Evolutionary conservation across 2,329 filamentous ascomycete species (phyloP).

Genomic region (Aspergillus costaricaensis): DNA sequence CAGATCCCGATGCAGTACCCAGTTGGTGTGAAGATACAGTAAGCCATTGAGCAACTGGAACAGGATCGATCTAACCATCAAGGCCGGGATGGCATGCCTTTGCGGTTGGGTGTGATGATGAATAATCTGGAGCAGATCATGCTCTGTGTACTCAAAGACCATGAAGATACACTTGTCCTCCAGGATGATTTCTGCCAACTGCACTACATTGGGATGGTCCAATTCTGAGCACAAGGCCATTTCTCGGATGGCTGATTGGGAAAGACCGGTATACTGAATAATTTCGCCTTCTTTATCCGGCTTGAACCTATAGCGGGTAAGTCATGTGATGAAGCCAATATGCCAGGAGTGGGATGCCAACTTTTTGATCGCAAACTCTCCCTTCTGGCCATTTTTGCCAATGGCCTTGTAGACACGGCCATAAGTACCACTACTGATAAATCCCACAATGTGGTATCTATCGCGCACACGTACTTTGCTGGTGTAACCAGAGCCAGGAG

Average conservation of each 20-base stretch:
- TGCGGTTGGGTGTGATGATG: constrained; percentile 93
- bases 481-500: constrained; percentile 55
- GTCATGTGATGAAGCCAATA: constrained; percentile 1
- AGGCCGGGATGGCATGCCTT: constrained; percentile 81
- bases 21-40: constrained; percentile 92
- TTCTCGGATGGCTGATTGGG: constrained; percentile 93
- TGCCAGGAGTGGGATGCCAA: constrained; percentile 43
- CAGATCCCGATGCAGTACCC: constrained; percentile 94
- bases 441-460: constrained; percentile 93
- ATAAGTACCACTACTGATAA: constrained; percentile 98
- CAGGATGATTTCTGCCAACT: constrained; percentile 89
- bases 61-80: constrained; percentile 89
- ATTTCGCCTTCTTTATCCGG: constrained; percentile 97
- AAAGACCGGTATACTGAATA: constrained; percentile 94
- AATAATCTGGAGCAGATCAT: constrained; percentile 95
- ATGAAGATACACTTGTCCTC: constrained; percentile 99
- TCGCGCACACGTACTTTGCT: constrained; percentile 86
- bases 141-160: constrained; percentile 98
- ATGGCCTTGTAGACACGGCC: constrained; percentile 96
- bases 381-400: constrained; percentile 69
- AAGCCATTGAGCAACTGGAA: constrained; percentile 94
- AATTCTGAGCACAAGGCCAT: constrained; percentile 97
- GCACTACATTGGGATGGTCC: constrained; percentile 83
- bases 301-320: constrained; percentile 65
- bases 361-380: constrained; percentile 98